A percentile compares a stretch with the other conserved stretches of the same genome.
Conservation (phyloP, 2,329 filamentous ascomycete genomes). For the Alternaria longipes region DNA sequence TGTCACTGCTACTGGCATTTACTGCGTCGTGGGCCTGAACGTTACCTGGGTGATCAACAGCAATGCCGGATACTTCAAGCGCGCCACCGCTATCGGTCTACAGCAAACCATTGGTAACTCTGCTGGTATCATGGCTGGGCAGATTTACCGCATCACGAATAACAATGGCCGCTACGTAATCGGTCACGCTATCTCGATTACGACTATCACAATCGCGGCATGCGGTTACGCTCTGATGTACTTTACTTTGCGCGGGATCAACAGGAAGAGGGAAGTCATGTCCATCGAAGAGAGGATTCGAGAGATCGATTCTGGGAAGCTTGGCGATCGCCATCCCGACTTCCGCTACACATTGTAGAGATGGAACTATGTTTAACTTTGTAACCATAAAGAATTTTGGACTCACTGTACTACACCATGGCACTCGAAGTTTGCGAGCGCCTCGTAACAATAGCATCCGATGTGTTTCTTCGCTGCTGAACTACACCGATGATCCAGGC, state of each 20-base stretch:
- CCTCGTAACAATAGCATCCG: neutral
- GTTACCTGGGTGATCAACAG: neutral
- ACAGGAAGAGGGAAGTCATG: neutral
- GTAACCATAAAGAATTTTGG: neutral
- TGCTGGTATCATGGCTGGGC: neutral
- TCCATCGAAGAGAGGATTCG: neutral
- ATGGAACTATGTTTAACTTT: neutral
- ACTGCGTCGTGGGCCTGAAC: neutral
- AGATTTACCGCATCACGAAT: neutral
- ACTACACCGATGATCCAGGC: slow-evolving; percentile 5
- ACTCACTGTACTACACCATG: neutral
- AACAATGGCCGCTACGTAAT: neutral
- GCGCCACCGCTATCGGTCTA: neutral
- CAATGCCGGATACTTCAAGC: neutral
- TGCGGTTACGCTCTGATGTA: neutral
- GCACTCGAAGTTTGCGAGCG: neutral
- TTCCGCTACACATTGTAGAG: slow-evolving; percentile 53
- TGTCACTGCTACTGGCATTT: neutral
- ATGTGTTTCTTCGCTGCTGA: neutral
- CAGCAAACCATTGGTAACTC: neutral
- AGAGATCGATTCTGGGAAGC: slow-evolving; percentile 26
- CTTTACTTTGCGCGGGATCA: neutral
- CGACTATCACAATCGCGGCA: neutral
- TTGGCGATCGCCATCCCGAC: slow-evolving; percentile 62
- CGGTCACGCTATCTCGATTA: neutral